These are phyloP conservation scores for Podospora comata DNA, from an alignment of 495 filamentous ascomycete genomes.

Conservation along the genomic window DNA sequence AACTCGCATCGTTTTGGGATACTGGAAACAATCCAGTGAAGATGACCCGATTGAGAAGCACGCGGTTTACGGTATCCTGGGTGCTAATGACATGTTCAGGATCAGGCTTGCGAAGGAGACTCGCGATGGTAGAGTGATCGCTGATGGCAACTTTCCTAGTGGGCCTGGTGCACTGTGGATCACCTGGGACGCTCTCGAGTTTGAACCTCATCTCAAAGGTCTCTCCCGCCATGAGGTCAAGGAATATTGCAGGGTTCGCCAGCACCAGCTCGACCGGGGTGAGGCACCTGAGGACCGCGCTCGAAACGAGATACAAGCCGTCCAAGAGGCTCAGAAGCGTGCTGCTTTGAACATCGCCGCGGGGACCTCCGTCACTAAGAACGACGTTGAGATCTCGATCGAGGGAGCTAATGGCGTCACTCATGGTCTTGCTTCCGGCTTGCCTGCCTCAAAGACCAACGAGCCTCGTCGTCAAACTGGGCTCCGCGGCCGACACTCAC, in stretches of 20 bases:
- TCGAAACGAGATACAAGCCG: conserved; percentile 47
- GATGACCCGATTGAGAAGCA: conserved; percentile 42
- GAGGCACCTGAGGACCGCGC: conserved; percentile 44
- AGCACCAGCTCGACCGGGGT: conserved; percentile 45
- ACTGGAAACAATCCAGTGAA: conserved; percentile 47
- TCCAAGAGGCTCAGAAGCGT: conserved; percentile 44
- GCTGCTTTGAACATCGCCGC: conserved; percentile 31
- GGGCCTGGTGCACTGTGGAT: conserved; percentile 55
- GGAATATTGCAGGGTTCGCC: conserved; percentile 53
- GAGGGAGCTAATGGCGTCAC: conserved; percentile 10
- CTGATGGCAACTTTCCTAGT: conserved; percentile 48
- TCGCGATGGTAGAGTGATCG: conserved; percentile 43
- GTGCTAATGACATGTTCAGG: conserved; percentile 52
- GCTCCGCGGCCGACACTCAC: conserved; percentile 26
- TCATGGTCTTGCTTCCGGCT: conserved; percentile 9
- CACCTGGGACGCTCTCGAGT: conserved; percentile 51
- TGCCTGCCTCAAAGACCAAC: not conserved
- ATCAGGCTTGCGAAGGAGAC: conserved; percentile 51
- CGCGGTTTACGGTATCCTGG: conserved; percentile 51
- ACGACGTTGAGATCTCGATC: no score
- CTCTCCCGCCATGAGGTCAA: conserved; percentile 50
- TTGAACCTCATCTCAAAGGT: conserved; percentile 44
- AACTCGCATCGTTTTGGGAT: conserved; percentile 48
- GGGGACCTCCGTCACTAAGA: not conserved
- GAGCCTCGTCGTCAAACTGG: conserved; percentile 23